phyloP scores from a whole-genome alignment of 2,329 filamentous ascomycete genomes.

The Alternaria sp. region DNA sequence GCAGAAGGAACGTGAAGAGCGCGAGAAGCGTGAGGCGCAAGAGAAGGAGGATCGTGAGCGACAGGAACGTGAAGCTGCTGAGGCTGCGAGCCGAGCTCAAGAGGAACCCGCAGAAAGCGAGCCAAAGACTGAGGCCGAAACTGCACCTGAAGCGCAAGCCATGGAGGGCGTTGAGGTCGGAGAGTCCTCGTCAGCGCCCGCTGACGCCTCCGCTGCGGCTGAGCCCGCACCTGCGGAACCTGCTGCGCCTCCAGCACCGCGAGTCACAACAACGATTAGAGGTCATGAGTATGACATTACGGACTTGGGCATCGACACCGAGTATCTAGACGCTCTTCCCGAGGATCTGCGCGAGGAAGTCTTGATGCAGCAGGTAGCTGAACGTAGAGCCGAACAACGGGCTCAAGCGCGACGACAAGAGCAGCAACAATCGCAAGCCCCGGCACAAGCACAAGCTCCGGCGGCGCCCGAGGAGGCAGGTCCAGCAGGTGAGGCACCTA shows the following conservation, averaged over 20 bases:
- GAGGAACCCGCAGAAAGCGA: slow-evolving; percentile 26
- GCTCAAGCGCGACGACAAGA: slow-evolving; percentile 16
- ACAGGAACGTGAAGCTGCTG: slow-evolving; percentile 50
- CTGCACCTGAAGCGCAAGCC: slow-evolving; percentile 53
- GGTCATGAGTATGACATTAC: slow-evolving; percentile 93
- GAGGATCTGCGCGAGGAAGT: slow-evolving; percentile 97
- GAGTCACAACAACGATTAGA: slow-evolving; percentile 82
- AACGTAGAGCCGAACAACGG: slow-evolving; percentile 63
- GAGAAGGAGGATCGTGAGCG: slow-evolving; percentile 53
- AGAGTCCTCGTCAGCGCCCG: slow-evolving; percentile 33
- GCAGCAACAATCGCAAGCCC: slow-evolving; percentile 59
- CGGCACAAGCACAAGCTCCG: slow-evolving; percentile 18
- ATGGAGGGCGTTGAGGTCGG: slow-evolving; percentile 80
- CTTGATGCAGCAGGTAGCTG: slow-evolving; percentile 85
- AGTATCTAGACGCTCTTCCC: slow-evolving; percentile 95
- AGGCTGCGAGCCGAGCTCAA: slow-evolving; percentile 48
- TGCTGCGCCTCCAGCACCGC: slow-evolving; percentile 51
- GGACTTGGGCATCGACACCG: slow-evolving; percentile 88
- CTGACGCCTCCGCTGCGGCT: neutral
- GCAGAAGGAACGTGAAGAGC: slow-evolving; percentile 66
- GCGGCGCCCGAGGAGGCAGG: slow-evolving; percentile 14
- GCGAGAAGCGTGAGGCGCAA: slow-evolving; percentile 62
- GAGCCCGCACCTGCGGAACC: slow-evolving; percentile 33
- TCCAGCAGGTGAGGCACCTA: slow-evolving; percentile 72
- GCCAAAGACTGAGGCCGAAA: slow-evolving; percentile 47